These are phyloP conservation scores for Pleurotus djamor DNA, from an alignment of 768 basidiomycete species.

Conservation along the genomic window DNA sequence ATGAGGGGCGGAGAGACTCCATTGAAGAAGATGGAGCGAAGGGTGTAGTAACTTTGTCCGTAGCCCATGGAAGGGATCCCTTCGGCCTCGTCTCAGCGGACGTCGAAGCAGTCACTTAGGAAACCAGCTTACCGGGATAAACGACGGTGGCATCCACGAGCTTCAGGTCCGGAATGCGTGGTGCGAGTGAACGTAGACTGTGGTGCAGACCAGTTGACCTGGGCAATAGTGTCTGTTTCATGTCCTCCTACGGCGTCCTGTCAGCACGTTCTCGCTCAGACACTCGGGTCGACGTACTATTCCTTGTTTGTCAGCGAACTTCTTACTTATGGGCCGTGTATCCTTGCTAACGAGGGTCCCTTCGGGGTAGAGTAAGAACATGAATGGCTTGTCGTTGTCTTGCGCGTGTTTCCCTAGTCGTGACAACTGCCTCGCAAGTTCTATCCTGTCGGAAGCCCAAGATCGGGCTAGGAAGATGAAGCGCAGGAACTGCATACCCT, in stretches of 20 bases:
- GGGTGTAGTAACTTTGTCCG: slow-evolving; percentile 87
- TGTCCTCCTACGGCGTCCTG: slow-evolving; percentile 56
- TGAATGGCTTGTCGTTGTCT: slow-evolving; percentile 65
- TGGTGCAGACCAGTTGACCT: slow-evolving; percentile 91
- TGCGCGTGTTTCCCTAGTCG: slow-evolving; percentile 68
- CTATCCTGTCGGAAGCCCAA: slow-evolving; percentile 81
- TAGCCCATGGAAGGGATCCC: slow-evolving; percentile 78
- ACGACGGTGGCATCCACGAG: slow-evolving; percentile 90
- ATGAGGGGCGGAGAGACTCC: slow-evolving; percentile 81
- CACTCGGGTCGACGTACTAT: slow-evolving; percentile 59
- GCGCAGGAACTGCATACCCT: slow-evolving; percentile 93
- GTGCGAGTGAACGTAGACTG: slow-evolving; percentile 76
- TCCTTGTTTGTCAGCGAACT: slow-evolving; percentile 85
- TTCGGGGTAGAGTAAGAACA: slow-evolving; percentile 91
- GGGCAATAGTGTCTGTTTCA: slow-evolving; percentile 81
- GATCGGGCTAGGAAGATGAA: slow-evolving; percentile 94
- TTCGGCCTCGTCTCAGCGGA: slow-evolving; percentile 23
- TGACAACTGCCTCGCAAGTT: slow-evolving; percentile 64
- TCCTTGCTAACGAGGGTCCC: slow-evolving; percentile 90
- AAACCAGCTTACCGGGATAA: slow-evolving; percentile 71
- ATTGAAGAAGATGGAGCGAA: slow-evolving; percentile 84
- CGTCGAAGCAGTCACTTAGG: background rate
- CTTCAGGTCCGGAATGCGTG: slow-evolving; percentile 73
- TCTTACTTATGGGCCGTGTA: slow-evolving; percentile 82
- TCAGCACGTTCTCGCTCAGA: background rate